Percentiles rank a stretch among this genome's conserved stretches.
phyloP scores from a whole-genome alignment of 2,329 filamentous ascomycete species.

The Verticillium klebahnii region DNA sequence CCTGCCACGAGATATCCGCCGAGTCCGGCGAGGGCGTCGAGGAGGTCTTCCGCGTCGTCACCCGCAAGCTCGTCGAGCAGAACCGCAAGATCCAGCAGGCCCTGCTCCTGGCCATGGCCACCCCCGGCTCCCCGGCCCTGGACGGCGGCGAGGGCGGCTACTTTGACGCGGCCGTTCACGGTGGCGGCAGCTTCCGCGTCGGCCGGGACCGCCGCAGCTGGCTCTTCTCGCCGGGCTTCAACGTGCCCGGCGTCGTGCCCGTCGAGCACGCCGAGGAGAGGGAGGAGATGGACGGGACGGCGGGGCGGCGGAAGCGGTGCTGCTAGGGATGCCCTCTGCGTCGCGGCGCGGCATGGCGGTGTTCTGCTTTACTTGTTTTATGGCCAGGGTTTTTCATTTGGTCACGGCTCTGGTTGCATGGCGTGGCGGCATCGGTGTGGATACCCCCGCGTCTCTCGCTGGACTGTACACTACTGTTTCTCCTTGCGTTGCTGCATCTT shows the following conservation, averaged over 20 bases:
- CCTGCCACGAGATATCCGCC: conserved; percentile 93
- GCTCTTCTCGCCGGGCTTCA: conserved; percentile 52
- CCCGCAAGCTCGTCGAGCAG: conserved; percentile 59
- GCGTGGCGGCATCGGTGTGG: not conserved
- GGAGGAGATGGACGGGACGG: not conserved
- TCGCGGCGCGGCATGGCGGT: not conserved
- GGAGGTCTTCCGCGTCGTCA: conserved; percentile 79
- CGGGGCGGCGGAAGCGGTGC: conserved; percentile 14
- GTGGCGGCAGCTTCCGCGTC: conserved; percentile 49
- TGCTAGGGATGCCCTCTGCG: conserved; percentile 13
- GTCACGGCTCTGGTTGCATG: not conserved
- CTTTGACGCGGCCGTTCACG: conserved; percentile 38
- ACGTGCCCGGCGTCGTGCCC: conserved; percentile 39
- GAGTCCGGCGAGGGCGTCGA: conserved; percentile 94
- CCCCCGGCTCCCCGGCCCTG: conserved; percentile 43
- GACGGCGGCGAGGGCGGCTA: conserved; percentile 43
- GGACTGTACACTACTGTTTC: not conserved
- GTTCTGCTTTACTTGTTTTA: not conserved
- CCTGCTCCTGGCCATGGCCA: conserved; percentile 49
- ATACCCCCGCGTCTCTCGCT: not conserved
- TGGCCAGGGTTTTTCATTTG: not conserved
- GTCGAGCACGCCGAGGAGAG: conserved; percentile 31
- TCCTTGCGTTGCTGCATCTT: not conserved
- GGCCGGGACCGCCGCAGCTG: conserved; percentile 55
- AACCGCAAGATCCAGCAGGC: conserved; percentile 60